Percentiles rank a stretch among this genome's conserved stretches.
Evolutionary conservation across 495 filamentous ascomycete genomes (phyloP).

Genomic region (Podospora didyma): DNA sequence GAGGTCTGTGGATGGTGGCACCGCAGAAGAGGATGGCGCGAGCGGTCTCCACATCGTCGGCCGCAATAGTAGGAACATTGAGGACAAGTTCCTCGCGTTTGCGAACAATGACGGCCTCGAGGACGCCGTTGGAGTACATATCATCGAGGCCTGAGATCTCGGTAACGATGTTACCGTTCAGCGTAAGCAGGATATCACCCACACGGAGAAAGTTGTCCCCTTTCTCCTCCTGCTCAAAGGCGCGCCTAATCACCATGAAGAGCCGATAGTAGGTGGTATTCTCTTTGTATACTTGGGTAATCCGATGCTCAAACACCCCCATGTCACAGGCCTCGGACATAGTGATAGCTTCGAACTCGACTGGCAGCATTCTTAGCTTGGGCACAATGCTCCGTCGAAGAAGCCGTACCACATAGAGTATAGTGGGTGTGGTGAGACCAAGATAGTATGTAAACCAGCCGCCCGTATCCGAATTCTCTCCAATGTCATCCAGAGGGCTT

Average conservation of each 20-base stretch:
- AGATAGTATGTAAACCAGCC: conserved; percentile 95
- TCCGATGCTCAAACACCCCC: conserved; percentile 96
- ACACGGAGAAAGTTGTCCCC: conserved; percentile 63
- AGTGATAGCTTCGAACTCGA: conserved; percentile 90
- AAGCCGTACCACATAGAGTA: conserved; percentile 79
- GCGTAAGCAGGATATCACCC: conserved; percentile 86
- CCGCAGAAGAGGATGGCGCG: conserved; percentile 92
- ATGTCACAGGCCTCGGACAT: conserved; percentile 98
- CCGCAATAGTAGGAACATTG: conserved; percentile 79
- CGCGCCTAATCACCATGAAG: conserved; percentile 92
- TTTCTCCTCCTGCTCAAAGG: conserved; percentile 64
- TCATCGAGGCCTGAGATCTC: conserved; percentile 88
- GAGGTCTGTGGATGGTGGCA: conserved; percentile 85
- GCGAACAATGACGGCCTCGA: conserved; percentile 85
- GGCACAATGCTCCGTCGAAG: conserved; percentile 76
- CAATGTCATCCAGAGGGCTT: conserved; percentile 93
- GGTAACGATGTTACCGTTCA: conserved; percentile 90
- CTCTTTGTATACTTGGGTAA: conserved; percentile 75
- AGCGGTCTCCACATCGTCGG: conserved; percentile 87
- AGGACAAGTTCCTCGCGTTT: conserved; percentile 74
- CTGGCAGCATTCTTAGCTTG: conserved; percentile 80
- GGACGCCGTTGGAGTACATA: conserved; percentile 84
- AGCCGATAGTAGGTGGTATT: conserved; percentile 91
- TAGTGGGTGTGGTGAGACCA: conserved; percentile 80
- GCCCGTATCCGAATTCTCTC: conserved; percentile 72